Evolutionary conservation across 1,284 basidiomycete species (phyloP).

Genomic region (Porogramme epimiltina): DNA sequence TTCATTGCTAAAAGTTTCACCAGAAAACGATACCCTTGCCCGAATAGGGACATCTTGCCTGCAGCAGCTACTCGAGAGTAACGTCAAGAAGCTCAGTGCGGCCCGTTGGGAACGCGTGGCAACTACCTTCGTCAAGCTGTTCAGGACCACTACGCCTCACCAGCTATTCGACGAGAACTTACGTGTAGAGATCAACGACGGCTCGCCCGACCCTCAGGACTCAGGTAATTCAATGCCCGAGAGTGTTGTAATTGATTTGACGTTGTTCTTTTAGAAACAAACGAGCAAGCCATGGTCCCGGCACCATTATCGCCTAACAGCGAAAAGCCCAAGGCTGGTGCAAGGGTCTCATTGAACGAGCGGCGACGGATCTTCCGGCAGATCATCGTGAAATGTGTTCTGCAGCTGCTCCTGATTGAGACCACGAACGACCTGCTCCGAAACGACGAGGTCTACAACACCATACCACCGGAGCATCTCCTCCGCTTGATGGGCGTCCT

Average conservation of each 20-base stretch:
- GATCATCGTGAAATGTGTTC: slow-evolving; percentile 99
- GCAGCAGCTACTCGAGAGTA: slow-evolving; percentile 94
- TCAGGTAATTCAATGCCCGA: no score
- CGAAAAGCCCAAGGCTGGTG: slow-evolving; percentile 50
- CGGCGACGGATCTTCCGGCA: slow-evolving; percentile 95
- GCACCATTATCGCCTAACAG: slow-evolving; percentile 73
- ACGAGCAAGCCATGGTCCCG: slow-evolving; percentile 73
- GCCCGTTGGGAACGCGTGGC: slow-evolving; percentile 92
- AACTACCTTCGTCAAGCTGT: slow-evolving; percentile 93
- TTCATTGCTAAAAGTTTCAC: neutral
- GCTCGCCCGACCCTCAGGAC: slow-evolving; percentile 57
- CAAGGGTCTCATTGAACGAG: slow-evolving; percentile 61
- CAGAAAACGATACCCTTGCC: slow-evolving; percentile 97
- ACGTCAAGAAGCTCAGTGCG: slow-evolving; percentile 86
- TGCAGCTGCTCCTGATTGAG: slow-evolving; percentile 96
- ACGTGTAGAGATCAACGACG: slow-evolving; percentile 76
- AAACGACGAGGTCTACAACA: slow-evolving; percentile 89
- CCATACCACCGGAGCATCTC: slow-evolving; percentile 93
- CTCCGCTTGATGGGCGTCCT: slow-evolving; percentile 92
- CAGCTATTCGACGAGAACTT: slow-evolving; percentile 94
- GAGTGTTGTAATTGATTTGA: slow-evolving; percentile 33
- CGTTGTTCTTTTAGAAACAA: slow-evolving; percentile 47
- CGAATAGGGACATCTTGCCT: slow-evolving; percentile 98
- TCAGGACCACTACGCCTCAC: slow-evolving; percentile 96
- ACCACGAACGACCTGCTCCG: slow-evolving; percentile 96